Percentiles rank a stretch among this genome's conserved stretches.
Evolutionary conservation across 805 yeast genomes (phyloP).

Genomic region (Kodamaea jinghongensis): DNA sequence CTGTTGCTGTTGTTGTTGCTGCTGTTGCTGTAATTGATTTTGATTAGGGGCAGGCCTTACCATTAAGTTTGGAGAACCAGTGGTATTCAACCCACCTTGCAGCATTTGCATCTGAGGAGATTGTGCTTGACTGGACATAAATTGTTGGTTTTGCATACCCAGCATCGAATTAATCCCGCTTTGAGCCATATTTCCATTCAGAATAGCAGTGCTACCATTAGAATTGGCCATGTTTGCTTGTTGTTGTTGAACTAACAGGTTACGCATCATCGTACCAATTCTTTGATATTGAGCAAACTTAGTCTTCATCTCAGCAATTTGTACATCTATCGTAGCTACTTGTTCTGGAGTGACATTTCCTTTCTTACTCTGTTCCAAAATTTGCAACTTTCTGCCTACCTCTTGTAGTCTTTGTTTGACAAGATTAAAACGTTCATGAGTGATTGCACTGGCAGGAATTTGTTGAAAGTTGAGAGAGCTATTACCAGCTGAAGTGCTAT

Average conservation of each 20-base stretch:
- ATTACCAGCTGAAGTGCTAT: slow-evolving; percentile 1
- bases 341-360: slow-evolving; percentile 46
- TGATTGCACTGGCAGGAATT: slow-evolving; percentile 22
- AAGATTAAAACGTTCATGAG: slow-evolving; percentile 40
- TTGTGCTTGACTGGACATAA: slow-evolving; percentile 6
- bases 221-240: slow-evolving; percentile 5
- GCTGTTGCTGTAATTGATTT: slow-evolving; percentile 11
- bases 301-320: slow-evolving; percentile 46
- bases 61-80: slow-evolving; percentile 9
- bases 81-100: slow-evolving; percentile 4
- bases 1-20: slow-evolving; percentile 15
- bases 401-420: slow-evolving; percentile 48
- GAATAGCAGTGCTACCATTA: slow-evolving; percentile 15
- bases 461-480: slow-evolving; percentile 5
- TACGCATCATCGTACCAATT: slow-evolving; percentile 47
- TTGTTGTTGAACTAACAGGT: slow-evolving; percentile 35
- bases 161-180: not conserved
- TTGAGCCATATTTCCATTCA: not conserved
- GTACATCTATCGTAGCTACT: slow-evolving; percentile 42
- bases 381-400: slow-evolving; percentile 47
- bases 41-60: slow-evolving; percentile 1
- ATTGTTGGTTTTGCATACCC: slow-evolving; percentile 3
- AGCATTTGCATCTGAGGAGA: slow-evolving; percentile 2
- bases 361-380: slow-evolving; percentile 48
- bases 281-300: slow-evolving; percentile 50